phyloP scores from a whole-genome alignment of 2,329 filamentous ascomycete genomes.

The Lachnellula occidentalis region DNA sequence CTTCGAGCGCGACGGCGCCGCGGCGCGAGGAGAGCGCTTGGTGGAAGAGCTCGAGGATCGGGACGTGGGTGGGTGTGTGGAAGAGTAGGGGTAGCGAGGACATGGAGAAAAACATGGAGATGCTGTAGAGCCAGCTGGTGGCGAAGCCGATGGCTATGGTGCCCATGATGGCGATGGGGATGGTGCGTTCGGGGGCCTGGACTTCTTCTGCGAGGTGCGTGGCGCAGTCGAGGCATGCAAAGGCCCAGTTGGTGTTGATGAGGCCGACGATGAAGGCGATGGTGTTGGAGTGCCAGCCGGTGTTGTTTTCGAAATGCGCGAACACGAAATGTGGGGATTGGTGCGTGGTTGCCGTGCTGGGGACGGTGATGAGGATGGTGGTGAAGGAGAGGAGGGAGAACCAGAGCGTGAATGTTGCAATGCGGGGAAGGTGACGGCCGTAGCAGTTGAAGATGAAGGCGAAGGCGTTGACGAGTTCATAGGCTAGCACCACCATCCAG shows the following conservation, averaged over 20 bases:
- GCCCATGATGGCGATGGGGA: constrained; percentile 35
- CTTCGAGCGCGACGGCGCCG: constrained; percentile 46
- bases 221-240: constrained; percentile 43
- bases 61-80: constrained; percentile 37
- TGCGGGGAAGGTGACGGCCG: constrained; percentile 30
- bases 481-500: constrained; percentile 39
- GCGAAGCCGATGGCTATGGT: constrained; percentile 45
- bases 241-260: constrained; percentile 42
- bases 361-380: constrained; percentile 42
- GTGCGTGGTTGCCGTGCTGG: constrained; percentile 41
- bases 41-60: constrained; percentile 41
- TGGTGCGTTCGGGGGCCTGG: constrained; percentile 35
- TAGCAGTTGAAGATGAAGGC: constrained; percentile 37
- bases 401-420: constrained; percentile 30
- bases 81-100: constrained; percentile 42
- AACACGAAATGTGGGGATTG: constrained; percentile 46
- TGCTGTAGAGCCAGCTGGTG: constrained; percentile 44
- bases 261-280: constrained; percentile 47
- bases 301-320: constrained; percentile 46
- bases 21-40: constrained; percentile 44
- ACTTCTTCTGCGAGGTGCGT: constrained; percentile 48
- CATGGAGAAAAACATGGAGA: constrained; percentile 47
- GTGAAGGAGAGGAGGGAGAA: constrained; percentile 38
- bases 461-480: constrained; percentile 33
- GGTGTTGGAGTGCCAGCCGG: constrained; percentile 42